Base-by-base conservation (phyloP, 2,329 filamentous ascomycete species). In the Ophiocordyceps camponoti-rufipedis region DNA sequence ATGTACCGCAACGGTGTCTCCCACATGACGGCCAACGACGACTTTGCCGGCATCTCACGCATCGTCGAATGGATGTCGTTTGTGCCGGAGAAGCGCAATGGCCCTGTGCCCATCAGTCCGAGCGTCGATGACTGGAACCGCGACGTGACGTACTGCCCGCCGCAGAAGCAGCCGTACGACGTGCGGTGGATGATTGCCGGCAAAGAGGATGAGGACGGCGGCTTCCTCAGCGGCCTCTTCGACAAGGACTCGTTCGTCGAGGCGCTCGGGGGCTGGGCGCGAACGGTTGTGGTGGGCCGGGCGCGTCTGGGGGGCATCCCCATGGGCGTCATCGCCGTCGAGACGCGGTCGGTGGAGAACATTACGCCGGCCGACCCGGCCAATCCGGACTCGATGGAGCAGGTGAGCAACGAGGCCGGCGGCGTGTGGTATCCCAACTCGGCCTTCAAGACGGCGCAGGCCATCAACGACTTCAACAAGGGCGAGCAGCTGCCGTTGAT, bases 1-100 rank as follows among this genome's bases (percentile, higher is more conserved):
- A 98, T 98, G 91, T 96, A 98, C 78, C 88, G 85, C 70, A 98
- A 98, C 63, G 91, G 91, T 78, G 91, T 98, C 40, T 96, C 91
- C 19, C 91, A 98, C 71, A 89, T 96, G 85, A 95, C 89, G 54
- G 91, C 91, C 57, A 84, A 82, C 55, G 89, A 98, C 58, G 91
- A 98, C 69, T 96, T 98, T 56, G 88, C 89, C 58, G 91, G 91
- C 76, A 85, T 98, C 19, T 87, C 85, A 57, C 93, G 93, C 74
- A 96, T 98, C 60, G 86, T 96, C 44, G 83, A 94, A 62, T 98
- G 91, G 91, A 78, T 98, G 74, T 91, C 89, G 2, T 98, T 87
- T 58, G 84, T 98, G 29, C 91, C 91, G 28, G 89, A 96, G 66
- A 89, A 89, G 75, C 91, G 91, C 68, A 83, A 85, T 59, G 82